Conservation (phyloP, 805 yeast species). For the Myxozyma sirexii region DNA sequence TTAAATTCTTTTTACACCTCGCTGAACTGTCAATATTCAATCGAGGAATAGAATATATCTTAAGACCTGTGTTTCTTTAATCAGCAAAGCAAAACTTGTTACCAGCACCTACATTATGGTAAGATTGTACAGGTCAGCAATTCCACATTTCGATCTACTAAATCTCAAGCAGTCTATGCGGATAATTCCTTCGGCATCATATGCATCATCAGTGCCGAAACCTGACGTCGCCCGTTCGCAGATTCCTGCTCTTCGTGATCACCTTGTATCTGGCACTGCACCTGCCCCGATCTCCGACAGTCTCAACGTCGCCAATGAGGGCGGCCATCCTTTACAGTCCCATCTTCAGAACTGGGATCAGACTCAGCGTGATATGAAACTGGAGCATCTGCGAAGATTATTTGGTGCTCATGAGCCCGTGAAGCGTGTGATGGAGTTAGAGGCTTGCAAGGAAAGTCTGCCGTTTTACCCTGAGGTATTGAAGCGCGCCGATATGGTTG, state of each 20-base stretch:
- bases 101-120: neutral
- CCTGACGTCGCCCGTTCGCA: slow-evolving; percentile 15
- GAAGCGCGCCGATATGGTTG: slow-evolving; percentile 41
- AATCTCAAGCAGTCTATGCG: slow-evolving; percentile 20
- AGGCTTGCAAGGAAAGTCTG: slow-evolving; percentile 45
- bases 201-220: slow-evolving; percentile 22
- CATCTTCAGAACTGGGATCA: slow-evolving; percentile 79
- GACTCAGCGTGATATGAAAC: slow-evolving; percentile 65
- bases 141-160: neutral
- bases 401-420: slow-evolving; percentile 96
- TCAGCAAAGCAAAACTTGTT: no score
- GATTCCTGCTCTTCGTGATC: slow-evolving; percentile 24
- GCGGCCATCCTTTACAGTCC: slow-evolving; percentile 80
- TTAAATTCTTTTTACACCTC: no score
- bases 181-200: slow-evolving; percentile 13
- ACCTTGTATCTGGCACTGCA: slow-evolving; percentile 13
- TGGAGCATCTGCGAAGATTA: slow-evolving; percentile 78
- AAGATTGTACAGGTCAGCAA: neutral
- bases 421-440: slow-evolving; percentile 84
- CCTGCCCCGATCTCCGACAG: slow-evolving; percentile 43
- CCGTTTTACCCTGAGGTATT: slow-evolving; percentile 32
- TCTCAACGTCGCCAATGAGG: slow-evolving; percentile 55
- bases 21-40: no score
- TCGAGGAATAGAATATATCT: no score
- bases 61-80: no score